A percentile compares a stretch with the other conserved stretches of the same genome.
phyloP scores from a whole-genome alignment of 768 basidiomycete species.

The Baorangia bicolor region DNA sequence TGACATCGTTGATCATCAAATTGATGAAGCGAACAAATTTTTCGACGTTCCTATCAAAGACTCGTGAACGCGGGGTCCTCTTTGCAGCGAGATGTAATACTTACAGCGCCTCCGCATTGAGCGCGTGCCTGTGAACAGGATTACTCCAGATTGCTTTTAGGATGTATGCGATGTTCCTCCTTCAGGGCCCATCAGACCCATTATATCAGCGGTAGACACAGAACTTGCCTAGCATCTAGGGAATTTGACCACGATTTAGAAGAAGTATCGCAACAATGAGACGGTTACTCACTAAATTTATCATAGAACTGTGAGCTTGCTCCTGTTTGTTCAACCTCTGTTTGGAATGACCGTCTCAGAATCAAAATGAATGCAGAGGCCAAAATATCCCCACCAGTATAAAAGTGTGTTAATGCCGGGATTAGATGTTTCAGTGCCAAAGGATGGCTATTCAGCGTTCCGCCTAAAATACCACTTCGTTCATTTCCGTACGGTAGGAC shows the following conservation, averaged over 20 bases:
- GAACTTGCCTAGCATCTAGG: conserved; percentile 52
- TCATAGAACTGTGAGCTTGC: conserved; percentile 99
- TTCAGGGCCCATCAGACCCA: conserved; percentile 31
- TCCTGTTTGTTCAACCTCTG: conserved; percentile 97
- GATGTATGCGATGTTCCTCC: conserved; percentile 84
- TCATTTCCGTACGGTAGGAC: conserved; percentile 66
- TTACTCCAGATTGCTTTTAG: conserved; percentile 93
- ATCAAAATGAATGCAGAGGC: background rate
- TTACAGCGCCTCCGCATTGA: conserved; percentile 77
- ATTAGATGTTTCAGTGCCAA: conserved; percentile 87
- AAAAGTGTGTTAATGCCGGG: conserved; percentile 89
- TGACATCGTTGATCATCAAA: conserved; percentile 98
- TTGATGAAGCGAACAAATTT: conserved; percentile 96
- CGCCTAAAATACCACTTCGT: conserved; percentile 72
- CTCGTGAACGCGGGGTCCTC: background rate
- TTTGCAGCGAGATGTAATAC: conserved; percentile 20
- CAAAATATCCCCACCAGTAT: conserved; percentile 64
- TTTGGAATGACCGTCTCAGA: background rate
- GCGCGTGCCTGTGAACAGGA: conserved; percentile 80
- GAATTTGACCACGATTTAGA: background rate
- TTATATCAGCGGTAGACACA: background rate
- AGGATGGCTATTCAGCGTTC: conserved; percentile 79
- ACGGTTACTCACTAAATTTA: conserved; percentile 78
- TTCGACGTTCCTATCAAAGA: conserved; percentile 67
- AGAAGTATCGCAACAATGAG: conserved; percentile 6